Conservation (phyloP, 495 filamentous ascomycete genomes). For the Bathelium albidoporum region DNA sequence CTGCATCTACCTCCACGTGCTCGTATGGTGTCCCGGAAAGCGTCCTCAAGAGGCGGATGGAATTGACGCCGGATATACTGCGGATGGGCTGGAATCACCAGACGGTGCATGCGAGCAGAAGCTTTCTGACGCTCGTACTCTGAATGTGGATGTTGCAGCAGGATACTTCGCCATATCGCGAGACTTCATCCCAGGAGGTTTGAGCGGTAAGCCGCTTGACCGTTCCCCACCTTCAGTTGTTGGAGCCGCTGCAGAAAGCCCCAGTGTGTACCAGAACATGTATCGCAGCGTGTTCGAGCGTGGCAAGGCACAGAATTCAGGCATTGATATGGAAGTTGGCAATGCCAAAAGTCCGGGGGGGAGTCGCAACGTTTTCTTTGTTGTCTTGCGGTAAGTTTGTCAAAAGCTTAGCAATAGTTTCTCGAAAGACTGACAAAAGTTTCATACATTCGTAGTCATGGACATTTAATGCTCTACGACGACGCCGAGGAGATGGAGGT, state of each 20-base stretch:
- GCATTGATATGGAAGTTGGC: conserved; percentile 36
- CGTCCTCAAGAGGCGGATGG: conserved; percentile 3
- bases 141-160: conserved; percentile 58
- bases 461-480: conserved; percentile 95
- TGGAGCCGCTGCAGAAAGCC: conserved; percentile 60
- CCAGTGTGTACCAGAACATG: conserved; percentile 95
- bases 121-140: no score
- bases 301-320: conserved; percentile 40
- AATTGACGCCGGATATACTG: conserved; percentile 21
- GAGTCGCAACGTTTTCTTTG: conserved; percentile 85
- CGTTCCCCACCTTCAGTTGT: conserved; percentile 71
- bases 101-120: no score
- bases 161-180: conserved; percentile 93
- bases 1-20: conserved; percentile 36
- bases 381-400: conserved; percentile 63
- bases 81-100: conserved; percentile 18
- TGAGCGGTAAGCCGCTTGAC: conserved; percentile 88
- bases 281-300: conserved; percentile 92
- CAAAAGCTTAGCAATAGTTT: conserved; percentile 6
- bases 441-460: conserved; percentile 52
- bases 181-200: conserved; percentile 80
- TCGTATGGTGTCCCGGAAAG: neutral
- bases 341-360: conserved; percentile 56
- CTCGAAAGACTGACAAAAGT: neutral
- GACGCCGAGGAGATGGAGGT: conserved; percentile 83